Evolutionary conservation across 2,329 filamentous ascomycete species (phyloP), one percentile per base, ranked within the genome.

Genomic region (Tolypocladium inflatum): DNA sequence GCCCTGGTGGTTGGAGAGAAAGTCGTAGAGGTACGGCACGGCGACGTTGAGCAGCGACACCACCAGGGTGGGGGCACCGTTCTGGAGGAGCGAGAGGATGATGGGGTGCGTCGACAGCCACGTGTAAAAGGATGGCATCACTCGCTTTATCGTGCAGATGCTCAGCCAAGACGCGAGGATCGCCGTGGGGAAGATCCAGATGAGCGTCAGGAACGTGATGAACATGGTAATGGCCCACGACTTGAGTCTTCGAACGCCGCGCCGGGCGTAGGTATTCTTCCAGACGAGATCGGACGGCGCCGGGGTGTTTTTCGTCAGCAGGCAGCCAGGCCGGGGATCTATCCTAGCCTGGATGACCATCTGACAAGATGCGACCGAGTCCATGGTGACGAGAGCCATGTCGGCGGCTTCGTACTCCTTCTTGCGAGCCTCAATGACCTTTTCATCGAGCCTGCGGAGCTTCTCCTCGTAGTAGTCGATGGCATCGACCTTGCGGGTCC

Each of bases 341-440:
- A 99, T 85, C 13, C 96, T 87, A 4, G 94, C 92, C 73, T 99
- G 94, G 50, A 96, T 90, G 30, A 92, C 90, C 91, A 97, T 96
- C 75, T 99, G 94, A 64, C 84, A 87, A 38, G 92, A 88, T 17
- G 92, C 90, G 55, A 96, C 94, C 4, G 91, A 94, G 74, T 97
- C 90, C 91, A 99, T 95, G 0, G 94, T 97, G 43, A 99, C 90
- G 71, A 99, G 97, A 1, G 95, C 95, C 60, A 95, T 81, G 54
- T 93, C 88, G 1, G 87, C 92, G 0, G 94, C 80, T 7, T 81
- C 76, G 66, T 91, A 97, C 4, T 88, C 81, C 70, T 90, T 89
- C 66, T 85, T 84, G 35, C 94, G 84, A 13, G 91, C 84, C 9
- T 74, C 73, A 9, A 74, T 72, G 55, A 99, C 90, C 63, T 86